Evolutionary conservation across 2,329 filamentous ascomycete genomes (phyloP).

Genomic region (Aaosphaeria arxii): DNA sequence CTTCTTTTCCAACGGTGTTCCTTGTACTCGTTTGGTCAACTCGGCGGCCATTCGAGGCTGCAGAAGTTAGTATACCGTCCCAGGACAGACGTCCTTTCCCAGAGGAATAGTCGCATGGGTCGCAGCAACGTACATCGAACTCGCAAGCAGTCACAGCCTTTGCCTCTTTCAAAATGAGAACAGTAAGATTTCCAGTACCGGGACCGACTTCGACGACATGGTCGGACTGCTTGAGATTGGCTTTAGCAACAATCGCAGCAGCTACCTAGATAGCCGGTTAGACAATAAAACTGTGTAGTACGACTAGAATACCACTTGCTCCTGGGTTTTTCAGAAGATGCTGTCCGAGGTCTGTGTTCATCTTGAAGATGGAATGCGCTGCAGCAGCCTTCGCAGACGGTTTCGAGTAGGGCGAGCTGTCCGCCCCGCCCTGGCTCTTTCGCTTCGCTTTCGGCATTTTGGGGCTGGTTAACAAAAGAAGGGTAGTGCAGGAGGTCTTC

Average conservation of each 20-base stretch:
- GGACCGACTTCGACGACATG: conserved; percentile 88
- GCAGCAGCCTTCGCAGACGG: conserved; percentile 47
- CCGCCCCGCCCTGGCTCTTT: conserved; percentile 29
- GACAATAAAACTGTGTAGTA: neutral
- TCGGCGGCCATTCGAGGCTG: conserved; percentile 94
- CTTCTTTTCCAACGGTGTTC: conserved; percentile 71
- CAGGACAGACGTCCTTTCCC: no score
- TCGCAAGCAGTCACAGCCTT: conserved; percentile 85
- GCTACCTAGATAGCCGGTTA: conserved; percentile 55
- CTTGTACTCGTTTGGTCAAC: conserved; percentile 89
- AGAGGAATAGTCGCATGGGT: no score
- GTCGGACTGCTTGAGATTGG: conserved; percentile 83
- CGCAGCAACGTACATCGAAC: conserved; percentile 49
- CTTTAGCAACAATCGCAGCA: conserved; percentile 80
- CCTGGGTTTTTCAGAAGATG: conserved; percentile 93
- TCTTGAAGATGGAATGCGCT: conserved; percentile 89
- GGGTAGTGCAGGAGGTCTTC: neutral
- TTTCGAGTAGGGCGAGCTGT: conserved; percentile 45
- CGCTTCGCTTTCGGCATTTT: conserved; percentile 48
- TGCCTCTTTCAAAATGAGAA: conserved; percentile 82
- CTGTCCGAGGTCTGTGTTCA: conserved; percentile 87
- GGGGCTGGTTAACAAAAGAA: neutral
- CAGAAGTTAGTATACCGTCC: no score
- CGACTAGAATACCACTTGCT: neutral
- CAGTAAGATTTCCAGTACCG: conserved; percentile 84